These are phyloP conservation scores for Penicillium verrucosum DNA, from an alignment of 2,329 filamentous ascomycete genomes.

Conservation along the genomic window DNA sequence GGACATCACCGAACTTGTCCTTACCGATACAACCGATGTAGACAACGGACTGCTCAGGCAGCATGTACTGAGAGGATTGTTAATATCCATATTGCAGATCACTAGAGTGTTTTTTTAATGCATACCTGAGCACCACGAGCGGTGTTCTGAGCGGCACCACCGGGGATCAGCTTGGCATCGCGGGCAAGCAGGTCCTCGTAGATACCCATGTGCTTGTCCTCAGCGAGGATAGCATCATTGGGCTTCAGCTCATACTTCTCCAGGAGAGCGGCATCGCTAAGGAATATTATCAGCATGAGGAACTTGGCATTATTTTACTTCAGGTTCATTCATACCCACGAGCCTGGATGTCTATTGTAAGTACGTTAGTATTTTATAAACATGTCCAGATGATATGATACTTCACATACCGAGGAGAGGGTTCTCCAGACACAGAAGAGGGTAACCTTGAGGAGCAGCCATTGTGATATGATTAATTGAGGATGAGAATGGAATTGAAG, in stretches of 20 bases:
- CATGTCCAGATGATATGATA: not conserved
- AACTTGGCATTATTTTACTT: conserved; percentile 5
- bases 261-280: conserved; percentile 76
- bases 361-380: conserved; percentile 22
- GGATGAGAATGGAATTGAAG: conserved; percentile 8
- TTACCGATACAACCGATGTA: conserved; percentile 92
- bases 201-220: conserved; percentile 81
- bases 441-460: conserved; percentile 73
- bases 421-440: conserved; percentile 93
- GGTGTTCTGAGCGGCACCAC: conserved; percentile 95
- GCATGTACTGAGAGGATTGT: conserved; percentile 66
- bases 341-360: conserved; percentile 77
- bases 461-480: conserved; percentile 49
- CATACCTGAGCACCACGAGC: conserved; percentile 80
- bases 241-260: conserved; percentile 90
- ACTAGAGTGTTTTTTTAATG: not conserved
- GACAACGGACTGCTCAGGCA: conserved; percentile 81
- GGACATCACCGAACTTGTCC: conserved; percentile 90
- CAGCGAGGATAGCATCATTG: conserved; percentile 96
- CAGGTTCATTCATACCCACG: conserved; percentile 51
- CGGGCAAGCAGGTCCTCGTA: conserved; percentile 93
- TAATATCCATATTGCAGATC: conserved; percentile 7
- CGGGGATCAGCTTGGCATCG: conserved; percentile 90
- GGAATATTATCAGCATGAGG: not conserved
- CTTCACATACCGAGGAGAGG: conserved; percentile 73